These are phyloP conservation scores for Alternaria arbusti DNA, from an alignment of 2,329 filamentous ascomycete genomes.

Conservation along the genomic window DNA sequence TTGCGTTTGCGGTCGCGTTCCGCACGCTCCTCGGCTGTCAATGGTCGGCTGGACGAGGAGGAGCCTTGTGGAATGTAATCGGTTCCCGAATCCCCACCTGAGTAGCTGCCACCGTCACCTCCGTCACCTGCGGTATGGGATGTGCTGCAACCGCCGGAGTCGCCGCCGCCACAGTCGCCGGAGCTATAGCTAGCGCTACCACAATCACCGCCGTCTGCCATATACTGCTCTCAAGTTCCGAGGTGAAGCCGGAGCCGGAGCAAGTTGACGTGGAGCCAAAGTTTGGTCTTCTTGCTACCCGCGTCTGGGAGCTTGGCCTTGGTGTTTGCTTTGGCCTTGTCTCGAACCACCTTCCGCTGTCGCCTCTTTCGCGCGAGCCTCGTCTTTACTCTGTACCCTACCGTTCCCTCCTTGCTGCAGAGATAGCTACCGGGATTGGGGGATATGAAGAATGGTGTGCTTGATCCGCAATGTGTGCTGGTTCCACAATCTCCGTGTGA, in stretches of 20 bases:
- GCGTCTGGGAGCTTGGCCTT: not conserved
- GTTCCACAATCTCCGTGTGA: not conserved
- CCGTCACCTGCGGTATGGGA: not conserved
- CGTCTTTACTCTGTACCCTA: no score
- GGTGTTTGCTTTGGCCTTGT: not conserved
- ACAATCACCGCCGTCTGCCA: not conserved
- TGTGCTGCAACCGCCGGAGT: not conserved
- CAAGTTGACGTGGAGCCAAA: not conserved
- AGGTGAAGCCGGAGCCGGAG: not conserved
- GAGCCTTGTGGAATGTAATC: not conserved
- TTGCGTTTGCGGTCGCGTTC: not conserved
- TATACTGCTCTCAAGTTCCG: not conserved
- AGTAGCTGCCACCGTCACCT: not conserved
- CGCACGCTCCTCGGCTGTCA: not conserved
- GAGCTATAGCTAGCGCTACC: not conserved
- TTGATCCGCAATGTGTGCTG: not conserved
- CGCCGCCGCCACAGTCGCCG: not conserved
- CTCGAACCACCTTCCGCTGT: not conserved
- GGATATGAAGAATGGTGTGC: not conserved
- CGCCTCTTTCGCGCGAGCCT: not conserved
- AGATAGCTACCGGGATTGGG: rapidly evolving
- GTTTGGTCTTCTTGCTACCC: not conserved
- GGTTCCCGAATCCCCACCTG: not conserved
- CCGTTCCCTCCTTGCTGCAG: no score
- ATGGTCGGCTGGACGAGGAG: not conserved